Evolutionary conservation across 2,329 filamentous ascomycete species (phyloP).

Genomic region (Rhytidhysteron rufulum): DNA sequence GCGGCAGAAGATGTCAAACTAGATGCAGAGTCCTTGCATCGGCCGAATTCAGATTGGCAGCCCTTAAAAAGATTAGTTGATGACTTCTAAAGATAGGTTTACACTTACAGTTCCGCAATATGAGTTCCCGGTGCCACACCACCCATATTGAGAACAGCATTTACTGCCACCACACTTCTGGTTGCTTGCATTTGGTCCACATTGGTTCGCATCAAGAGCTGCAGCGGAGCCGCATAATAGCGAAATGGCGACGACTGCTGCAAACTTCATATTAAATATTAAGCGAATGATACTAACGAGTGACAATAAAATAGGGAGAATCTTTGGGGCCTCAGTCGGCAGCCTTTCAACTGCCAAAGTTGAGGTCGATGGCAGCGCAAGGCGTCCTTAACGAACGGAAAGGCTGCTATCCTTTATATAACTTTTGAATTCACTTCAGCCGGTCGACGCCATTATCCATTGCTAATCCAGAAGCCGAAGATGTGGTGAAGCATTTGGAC

Average conservation of each 20-base stretch:
- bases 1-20: background rate
- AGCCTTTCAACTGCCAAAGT: background rate
- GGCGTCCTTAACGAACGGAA: background rate
- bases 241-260: background rate
- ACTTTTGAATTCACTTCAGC: background rate
- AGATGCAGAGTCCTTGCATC: background rate
- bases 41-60: background rate
- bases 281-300: background rate
- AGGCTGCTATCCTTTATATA: background rate
- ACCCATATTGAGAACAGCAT: background rate
- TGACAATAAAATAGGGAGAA: background rate
- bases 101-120: background rate
- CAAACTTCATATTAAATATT: background rate
- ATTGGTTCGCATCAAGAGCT: background rate
- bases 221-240: background rate
- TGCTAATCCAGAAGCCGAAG: background rate
- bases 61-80: background rate
- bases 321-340: background rate
- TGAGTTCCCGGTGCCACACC: background rate
- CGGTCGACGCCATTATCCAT: background rate
- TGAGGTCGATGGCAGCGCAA: background rate
- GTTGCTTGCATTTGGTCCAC: background rate
- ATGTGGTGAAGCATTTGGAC: no score
- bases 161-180: background rate
- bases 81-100: background rate